Evolutionary conservation across 164 flowering plant species (phyloP).

Genomic region (Cinnamomum chago): DNA sequence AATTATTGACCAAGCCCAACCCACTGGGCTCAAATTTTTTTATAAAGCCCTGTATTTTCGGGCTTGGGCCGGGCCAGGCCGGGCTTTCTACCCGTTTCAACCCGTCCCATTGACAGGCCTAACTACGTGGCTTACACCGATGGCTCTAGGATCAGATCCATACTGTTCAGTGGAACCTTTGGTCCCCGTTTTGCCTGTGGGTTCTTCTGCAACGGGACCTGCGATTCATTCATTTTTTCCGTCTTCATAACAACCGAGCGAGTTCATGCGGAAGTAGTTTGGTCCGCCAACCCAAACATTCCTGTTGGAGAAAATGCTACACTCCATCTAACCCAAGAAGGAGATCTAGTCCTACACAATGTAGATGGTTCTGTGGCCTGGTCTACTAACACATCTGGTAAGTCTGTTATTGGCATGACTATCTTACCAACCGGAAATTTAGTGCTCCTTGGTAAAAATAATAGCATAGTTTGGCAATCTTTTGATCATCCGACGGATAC

Average conservation of each 20-base stretch:
- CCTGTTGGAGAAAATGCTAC: slow-evolving; percentile 23
- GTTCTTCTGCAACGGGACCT: neutral
- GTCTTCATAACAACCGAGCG: neutral
- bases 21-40: too few species aligned
- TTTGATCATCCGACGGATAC: slow-evolving; percentile 30
- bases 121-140: neutral
- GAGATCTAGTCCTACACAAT: slow-evolving; percentile 26
- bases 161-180: slow-evolving; percentile 2
- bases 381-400: slow-evolving; percentile 26
- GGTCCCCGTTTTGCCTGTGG: slow-evolving; percentile 12
- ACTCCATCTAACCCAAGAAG: slow-evolving; percentile 20
- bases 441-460: slow-evolving; percentile 3
- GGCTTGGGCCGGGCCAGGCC: too few species aligned
- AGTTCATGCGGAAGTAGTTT: neutral
- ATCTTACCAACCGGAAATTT: slow-evolving; percentile 20
- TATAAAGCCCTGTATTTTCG: too few species aligned
- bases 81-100: too few species aligned
- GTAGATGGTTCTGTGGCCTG: slow-evolving; percentile 27
- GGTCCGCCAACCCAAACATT: slow-evolving; percentile 22
- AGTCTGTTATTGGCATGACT: slow-evolving; percentile 22
- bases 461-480: slow-evolving; percentile 24
- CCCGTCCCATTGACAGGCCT: too few species aligned
- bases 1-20: too few species aligned
- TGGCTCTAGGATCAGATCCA: neutral
- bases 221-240: neutral